Percentiles rank a stretch among this genome's conserved stretches.
Evolutionary conservation across 208 protist genomes (phyloP).

Genomic region (Acanthamoeba royreba): DNA sequence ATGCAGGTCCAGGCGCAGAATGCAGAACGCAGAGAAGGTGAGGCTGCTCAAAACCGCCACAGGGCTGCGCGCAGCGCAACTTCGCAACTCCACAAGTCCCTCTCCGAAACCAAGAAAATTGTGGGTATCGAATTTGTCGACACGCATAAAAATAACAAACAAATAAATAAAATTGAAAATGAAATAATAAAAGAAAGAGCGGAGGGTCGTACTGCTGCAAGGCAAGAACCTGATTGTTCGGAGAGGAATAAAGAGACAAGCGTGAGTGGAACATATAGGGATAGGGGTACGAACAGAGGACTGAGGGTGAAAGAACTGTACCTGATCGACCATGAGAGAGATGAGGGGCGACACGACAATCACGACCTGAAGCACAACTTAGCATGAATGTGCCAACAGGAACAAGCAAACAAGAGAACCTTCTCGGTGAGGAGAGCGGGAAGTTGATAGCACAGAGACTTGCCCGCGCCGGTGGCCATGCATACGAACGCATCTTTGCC

Average conservation of each 20-base stretch:
- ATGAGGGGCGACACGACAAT: constrained; percentile 79
- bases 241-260: no score
- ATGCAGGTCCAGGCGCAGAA: background rate
- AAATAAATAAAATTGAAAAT: no score
- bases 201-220: background rate
- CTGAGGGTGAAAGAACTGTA: no score
- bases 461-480: constrained; percentile 1
- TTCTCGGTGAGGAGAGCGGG: background rate
- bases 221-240: background rate
- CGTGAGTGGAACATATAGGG: no score
- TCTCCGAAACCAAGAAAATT: background rate
- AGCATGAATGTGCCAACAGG: no score
- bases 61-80: background rate
- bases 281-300: no score
- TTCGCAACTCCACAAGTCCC: background rate
- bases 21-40: no score
- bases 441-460: background rate
- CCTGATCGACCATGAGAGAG: constrained; percentile 78
- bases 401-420: no score
- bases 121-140: background rate
- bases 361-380: no score
- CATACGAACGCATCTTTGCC: background rate
- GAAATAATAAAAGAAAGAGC: no score
- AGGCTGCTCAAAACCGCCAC: background rate
- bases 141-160: background rate